phyloP scores from a whole-genome alignment of 1,284 basidiomycete genomes.

The Trametes polyzona region DNA sequence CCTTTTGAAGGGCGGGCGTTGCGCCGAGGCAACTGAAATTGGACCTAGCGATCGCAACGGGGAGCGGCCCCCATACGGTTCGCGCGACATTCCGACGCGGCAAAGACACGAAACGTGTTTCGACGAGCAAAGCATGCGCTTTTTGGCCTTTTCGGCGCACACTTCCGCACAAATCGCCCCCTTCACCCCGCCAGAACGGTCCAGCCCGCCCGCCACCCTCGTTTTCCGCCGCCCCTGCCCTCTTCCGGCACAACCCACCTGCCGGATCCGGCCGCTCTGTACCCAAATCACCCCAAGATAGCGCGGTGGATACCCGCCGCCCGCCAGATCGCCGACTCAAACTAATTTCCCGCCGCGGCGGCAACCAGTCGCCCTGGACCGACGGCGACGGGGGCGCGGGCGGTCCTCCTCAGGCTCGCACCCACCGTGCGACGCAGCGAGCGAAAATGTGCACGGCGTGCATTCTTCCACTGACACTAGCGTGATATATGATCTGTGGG shows the following conservation, averaged over 20 bases:
- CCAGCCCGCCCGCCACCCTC: slow-evolving; percentile 6
- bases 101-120: slow-evolving; percentile 59
- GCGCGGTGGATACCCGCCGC: slow-evolving; percentile 20
- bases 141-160: slow-evolving; percentile 34
- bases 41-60: slow-evolving; percentile 53
- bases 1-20: slow-evolving; percentile 45
- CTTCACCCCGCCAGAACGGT: slow-evolving; percentile 21
- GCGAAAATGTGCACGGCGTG: neutral
- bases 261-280: slow-evolving; percentile 10
- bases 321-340: slow-evolving; percentile 25
- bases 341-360: slow-evolving; percentile 26
- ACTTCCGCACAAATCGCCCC: slow-evolving; percentile 25
- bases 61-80: slow-evolving; percentile 44
- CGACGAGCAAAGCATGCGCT: slow-evolving; percentile 47
- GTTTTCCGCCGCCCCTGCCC: slow-evolving; percentile 19
- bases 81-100: slow-evolving; percentile 49
- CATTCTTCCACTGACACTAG: slow-evolving; percentile 10
- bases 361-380: slow-evolving; percentile 18
- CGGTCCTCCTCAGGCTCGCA: neutral
- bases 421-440: neutral
- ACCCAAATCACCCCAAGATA: slow-evolving; percentile 11
- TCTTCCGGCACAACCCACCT: slow-evolving; percentile 13
- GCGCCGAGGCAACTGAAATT: slow-evolving; percentile 45
- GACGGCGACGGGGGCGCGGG: slow-evolving; percentile 1
- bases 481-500: slow-evolving; percentile 25